Evolutionary conservation across 441 rosid genomes (phyloP), one percentile per base, ranked within the genome.

Genomic region (Croton setiger): DNA sequence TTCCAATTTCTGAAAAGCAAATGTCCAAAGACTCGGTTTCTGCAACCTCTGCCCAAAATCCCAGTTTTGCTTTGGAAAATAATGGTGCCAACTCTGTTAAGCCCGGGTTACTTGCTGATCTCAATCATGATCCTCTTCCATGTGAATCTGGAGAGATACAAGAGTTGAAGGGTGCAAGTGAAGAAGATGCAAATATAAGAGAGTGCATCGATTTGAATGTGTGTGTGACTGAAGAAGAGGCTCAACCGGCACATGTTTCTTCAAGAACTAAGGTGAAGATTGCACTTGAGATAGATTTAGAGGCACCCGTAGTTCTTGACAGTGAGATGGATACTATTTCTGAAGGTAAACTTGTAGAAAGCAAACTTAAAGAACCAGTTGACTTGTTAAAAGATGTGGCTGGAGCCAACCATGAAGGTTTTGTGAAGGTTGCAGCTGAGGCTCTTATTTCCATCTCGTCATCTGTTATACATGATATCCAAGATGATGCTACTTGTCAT

Each of bases 401-500:
- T 15, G 49, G 48, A 36, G 71, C 70, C 62, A 65, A n/a, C 21
- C 51, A 52, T 3, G 81, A 76, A 52, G 83, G 77, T 54, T 37
- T 63, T 51, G 51, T 76, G 37, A 79, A 67, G 70, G 74, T 13
- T 37, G 97, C 97, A 18, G 97, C 94, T 0, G 96, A 87, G 81
- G 84, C 92, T 44, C 81, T 93, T 41, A 85, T 91, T 65, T 78
- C 82, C 68, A 79, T 93, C 68, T 93, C 96, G 43, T 78, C 83
- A 59, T 78, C 81, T 64, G 69, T 65, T 60, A 33, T 58, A 1
- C 72, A 41, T 14, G 55, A 45, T 45, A 64, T 21, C 69, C 56
- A 69, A 55, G 80, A 74, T 60, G 82, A 78, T 69, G 78, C 73
- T 54, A 64, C 64, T 55, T 69, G 68, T 76, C 71, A 67, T 64